Percentiles rank a stretch among this genome's conserved stretches.
Conservation (phyloP, 2,329 filamentous ascomycete genomes). For the Neospermospora avenae region DNA sequence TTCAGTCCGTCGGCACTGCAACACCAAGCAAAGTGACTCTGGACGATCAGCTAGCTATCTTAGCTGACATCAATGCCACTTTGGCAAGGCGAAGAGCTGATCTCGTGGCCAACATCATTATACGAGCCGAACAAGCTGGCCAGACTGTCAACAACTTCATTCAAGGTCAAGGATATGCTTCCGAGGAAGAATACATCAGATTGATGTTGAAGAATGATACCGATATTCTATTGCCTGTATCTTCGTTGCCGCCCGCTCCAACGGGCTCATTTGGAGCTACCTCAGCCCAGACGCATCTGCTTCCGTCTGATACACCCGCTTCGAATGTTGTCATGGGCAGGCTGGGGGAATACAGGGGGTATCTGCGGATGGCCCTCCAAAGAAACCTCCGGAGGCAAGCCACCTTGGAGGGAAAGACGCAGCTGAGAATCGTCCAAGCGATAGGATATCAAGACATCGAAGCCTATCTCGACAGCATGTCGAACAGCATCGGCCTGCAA, state of each 20-base stretch:
- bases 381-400: not conserved
- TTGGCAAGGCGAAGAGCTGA: not conserved
- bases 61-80: not conserved
- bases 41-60: not conserved
- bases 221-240: not conserved
- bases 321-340: not conserved
- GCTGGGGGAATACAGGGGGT: not conserved
- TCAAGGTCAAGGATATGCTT: not conserved
- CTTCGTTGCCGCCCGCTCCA: not conserved
- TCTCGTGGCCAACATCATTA: not conserved
- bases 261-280: not conserved
- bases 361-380: not conserved
- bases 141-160: not conserved
- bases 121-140: not conserved
- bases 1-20: not conserved
- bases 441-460: not conserved
- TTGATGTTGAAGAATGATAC: not conserved
- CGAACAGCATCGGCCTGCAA: not conserved
- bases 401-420: not conserved
- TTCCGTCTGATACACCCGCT: not conserved
- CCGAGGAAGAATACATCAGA: not conserved
- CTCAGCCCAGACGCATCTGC: not conserved
- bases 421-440: not conserved
- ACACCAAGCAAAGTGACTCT: not conserved
- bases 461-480: not conserved